Percentiles rank a stretch among this genome's conserved stretches.
These are phyloP conservation scores for Thelonectria olida DNA, from an alignment of 2,329 filamentous ascomycete genomes.

Conservation along the genomic window DNA sequence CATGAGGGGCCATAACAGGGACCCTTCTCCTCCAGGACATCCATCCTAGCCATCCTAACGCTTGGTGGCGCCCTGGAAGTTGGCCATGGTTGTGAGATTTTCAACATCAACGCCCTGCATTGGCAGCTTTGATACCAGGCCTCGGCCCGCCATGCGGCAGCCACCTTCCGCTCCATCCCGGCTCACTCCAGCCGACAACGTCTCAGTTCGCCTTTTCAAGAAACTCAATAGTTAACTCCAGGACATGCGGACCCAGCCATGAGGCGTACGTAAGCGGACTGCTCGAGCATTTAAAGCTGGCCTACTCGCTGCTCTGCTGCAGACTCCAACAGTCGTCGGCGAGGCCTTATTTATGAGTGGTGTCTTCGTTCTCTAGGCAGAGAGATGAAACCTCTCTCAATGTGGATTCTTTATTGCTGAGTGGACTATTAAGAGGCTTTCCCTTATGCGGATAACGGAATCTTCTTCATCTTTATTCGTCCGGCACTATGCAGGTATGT, in stretches of 20 bases:
- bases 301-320: neutral
- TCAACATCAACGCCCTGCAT: neutral
- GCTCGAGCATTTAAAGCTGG: neutral
- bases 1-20: no score
- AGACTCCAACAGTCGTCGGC: neutral
- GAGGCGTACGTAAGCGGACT: slow-evolving; percentile 19
- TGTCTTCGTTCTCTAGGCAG: neutral
- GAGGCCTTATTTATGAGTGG: neutral
- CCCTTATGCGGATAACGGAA: no score
- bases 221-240: neutral
- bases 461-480: neutral
- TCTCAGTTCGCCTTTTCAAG: neutral
- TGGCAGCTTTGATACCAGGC: neutral
- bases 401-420: no score
- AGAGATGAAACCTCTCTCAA: neutral
- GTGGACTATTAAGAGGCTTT: no score
- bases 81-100: neutral
- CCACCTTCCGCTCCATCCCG: slow-evolving; percentile 4
- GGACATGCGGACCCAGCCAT: neutral
- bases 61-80: no score
- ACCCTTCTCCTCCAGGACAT: neutral
- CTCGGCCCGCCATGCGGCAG: slow-evolving; percentile 4
- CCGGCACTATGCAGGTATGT: neutral
- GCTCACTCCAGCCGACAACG: neutral
- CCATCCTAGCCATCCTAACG: neutral